These are phyloP conservation scores for Talaromyces liani DNA, from an alignment of 495 filamentous ascomycete genomes.

Conservation along the genomic window DNA sequence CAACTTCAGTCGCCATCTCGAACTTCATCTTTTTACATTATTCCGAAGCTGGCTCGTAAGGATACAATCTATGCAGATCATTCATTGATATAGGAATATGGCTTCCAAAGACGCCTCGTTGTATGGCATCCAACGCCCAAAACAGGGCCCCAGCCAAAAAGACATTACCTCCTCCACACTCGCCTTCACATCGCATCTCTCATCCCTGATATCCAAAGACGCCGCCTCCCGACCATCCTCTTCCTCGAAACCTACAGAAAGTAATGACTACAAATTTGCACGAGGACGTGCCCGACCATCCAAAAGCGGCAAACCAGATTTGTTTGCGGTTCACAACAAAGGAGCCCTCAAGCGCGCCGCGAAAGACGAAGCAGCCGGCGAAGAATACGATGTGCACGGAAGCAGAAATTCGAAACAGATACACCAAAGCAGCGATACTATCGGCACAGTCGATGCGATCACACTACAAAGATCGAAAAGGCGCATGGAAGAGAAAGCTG, in stretches of 20 bases:
- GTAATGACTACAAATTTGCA: conserved; percentile 17
- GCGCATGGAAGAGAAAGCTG: conserved; percentile 80
- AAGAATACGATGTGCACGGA: conserved; percentile 8
- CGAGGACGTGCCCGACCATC: conserved; percentile 58
- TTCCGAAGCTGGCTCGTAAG: too few species aligned
- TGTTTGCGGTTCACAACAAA: conserved; percentile 68
- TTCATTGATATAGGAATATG: not conserved
- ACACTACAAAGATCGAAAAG: conserved; percentile 55
- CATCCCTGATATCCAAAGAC: conserved; percentile 57
- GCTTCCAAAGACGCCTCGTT: conserved; percentile 30
- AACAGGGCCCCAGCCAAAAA: conserved; percentile 37
- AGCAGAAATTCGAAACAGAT: conserved; percentile 25
- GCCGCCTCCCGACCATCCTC: not conserved
- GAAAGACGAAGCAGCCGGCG: conserved; percentile 29
- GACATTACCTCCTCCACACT: conserved; percentile 64
- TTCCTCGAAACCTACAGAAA: conserved; percentile 15
- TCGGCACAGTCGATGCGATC: conserved; percentile 36
- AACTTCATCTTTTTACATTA: not conserved
- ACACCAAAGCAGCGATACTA: conserved; percentile 29
- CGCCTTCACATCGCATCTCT: conserved; percentile 71
- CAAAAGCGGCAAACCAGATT: conserved; percentile 54
- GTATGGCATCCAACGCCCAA: conserved; percentile 67
- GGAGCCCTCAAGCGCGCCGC: conserved; percentile 57
- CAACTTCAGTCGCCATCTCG: not conserved
- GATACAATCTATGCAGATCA: not conserved